A percentile compares a stretch with the other conserved stretches of the same genome.
Conservation (phyloP, 73 alveolate species). For the Symbiodinium pilosum region DNA sequence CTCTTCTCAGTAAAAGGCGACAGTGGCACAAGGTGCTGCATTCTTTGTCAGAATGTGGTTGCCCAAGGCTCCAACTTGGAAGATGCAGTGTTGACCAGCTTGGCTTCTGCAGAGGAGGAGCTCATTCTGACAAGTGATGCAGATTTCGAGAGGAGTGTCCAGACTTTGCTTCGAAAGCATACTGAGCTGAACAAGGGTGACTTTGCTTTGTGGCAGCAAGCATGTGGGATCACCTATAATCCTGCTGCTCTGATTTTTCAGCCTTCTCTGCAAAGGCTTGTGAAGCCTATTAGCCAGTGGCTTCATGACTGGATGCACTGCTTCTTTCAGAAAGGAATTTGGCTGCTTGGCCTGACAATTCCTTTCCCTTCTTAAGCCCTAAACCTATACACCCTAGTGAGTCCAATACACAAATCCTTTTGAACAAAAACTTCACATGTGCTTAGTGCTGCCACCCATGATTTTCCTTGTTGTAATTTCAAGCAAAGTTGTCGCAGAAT, state of each 20-base stretch:
- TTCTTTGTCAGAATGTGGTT: neutral
- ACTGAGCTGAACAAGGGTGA: neutral
- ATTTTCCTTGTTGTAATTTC: too few relatives aligned
- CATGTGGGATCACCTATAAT: neutral
- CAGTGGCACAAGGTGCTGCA: neutral
- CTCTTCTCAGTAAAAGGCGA: neutral
- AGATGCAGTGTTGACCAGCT: neutral
- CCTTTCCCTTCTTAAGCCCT: neutral
- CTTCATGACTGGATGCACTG: slow-evolving; percentile 25
- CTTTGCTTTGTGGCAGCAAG: slow-evolving; percentile 16
- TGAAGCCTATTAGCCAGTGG: neutral
- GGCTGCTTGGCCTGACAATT: neutral
- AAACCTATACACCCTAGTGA: too few relatives aligned
- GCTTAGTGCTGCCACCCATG: neutral
- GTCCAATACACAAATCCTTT: neutral
- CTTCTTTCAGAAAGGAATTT: neutral
- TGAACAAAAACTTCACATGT: neutral
- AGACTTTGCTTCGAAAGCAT: neutral
- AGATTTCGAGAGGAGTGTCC: neutral
- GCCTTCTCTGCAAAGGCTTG: neutral
- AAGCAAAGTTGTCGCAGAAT: too few relatives aligned
- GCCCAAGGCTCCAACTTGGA: neutral
- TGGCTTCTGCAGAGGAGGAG: neutral
- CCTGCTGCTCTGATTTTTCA: neutral
- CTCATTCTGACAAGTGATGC: neutral